These are phyloP conservation scores for Takashimella tepidaria DNA, from an alignment of 1,284 basidiomycete genomes.

Conservation along the genomic window DNA sequence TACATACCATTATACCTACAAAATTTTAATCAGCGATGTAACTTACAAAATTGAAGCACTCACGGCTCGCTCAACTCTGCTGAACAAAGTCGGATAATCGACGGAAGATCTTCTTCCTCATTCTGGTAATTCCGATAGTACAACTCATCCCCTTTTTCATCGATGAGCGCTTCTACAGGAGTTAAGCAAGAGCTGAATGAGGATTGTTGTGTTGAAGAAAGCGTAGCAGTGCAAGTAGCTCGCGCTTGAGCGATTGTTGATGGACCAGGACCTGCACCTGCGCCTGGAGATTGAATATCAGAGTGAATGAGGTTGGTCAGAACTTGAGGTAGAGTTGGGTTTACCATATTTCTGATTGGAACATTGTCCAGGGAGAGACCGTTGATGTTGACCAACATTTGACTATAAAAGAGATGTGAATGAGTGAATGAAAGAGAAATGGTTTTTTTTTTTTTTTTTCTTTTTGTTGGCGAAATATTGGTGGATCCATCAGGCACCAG, in stretches of 20 bases:
- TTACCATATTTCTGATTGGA: too few species aligned
- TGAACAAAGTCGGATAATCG: constrained; percentile 81
- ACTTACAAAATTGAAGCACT: too few species aligned
- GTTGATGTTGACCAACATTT: not conserved
- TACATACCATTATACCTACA: constrained; percentile 24
- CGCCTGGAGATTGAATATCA: too few species aligned
- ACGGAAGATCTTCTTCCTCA: constrained; percentile 66
- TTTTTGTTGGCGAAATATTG: too few species aligned
- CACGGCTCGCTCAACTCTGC: constrained; percentile 92
- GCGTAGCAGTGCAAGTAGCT: not conserved
- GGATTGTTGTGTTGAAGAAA: not conserved
- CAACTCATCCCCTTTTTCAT: constrained; percentile 20
- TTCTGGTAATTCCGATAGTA: constrained; percentile 29
- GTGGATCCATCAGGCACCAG: too few species aligned
- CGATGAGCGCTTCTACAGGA: constrained; percentile 3
- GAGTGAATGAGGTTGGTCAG: too few species aligned
- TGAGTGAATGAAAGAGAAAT: not conserved
- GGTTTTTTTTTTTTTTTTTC: too few species aligned
- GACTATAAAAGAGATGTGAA: not conserved
- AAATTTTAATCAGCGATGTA: too few species aligned
- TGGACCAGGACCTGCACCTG: not conserved
- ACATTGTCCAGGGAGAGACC: not conserved
- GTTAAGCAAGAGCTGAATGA: not conserved
- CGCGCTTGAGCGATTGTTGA: not conserved
- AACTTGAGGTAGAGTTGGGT: too few species aligned